Base-by-base conservation (phyloP, 192 early-diverging fungal species). In the Coemansia sp. region DNA sequence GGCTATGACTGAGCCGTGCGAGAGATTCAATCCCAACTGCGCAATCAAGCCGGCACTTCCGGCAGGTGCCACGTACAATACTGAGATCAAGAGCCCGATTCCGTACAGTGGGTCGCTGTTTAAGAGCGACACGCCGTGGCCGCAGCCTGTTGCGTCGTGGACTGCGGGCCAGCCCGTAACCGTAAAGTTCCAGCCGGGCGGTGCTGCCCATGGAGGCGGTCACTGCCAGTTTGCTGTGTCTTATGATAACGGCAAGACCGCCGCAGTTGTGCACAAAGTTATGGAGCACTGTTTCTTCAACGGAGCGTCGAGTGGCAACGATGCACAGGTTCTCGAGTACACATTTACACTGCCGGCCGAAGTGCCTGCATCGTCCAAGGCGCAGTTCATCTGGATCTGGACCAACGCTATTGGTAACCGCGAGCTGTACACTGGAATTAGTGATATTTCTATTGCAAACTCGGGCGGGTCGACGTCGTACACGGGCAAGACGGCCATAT, bases 401-500 rank as follows among this genome's bases (percentile, higher is more conserved):
- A 81, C 84, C 68, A 88, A 88, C 32, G 81, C 82, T 8, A 58
- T 76, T 19, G 86, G 83, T 9, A 86, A 88, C 61, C 84, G 86
- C 62, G 69, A 71, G 52, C 64, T 65, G 29, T 71, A 71, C 23
- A 65, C 32, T 35, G 59, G 57, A 65, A 65, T 63, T 56, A 84
- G 74, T 74, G 57, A 0, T 59, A 66, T 14, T 59, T 66, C 2
- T 32, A 52, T 73, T 49, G 62, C 29, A 35, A 64, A 64, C 23
- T 41, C 58, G 0, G 54, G 35, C 32, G 32, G 32, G 11, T 73
- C 70, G 12, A 52, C 22, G 8, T 73, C 70, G 27, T 73, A 62
- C 60, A 62, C 70, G 0, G 70, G 63, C 35, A 61, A 65, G 38
- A 32, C 66, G 6, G 61, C 66, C 53, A 56, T 58, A 0, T 58